These are phyloP conservation scores for Sporothrix mexicana DNA, from an alignment of 2,329 filamentous ascomycete species.

Conservation along the genomic window DNA sequence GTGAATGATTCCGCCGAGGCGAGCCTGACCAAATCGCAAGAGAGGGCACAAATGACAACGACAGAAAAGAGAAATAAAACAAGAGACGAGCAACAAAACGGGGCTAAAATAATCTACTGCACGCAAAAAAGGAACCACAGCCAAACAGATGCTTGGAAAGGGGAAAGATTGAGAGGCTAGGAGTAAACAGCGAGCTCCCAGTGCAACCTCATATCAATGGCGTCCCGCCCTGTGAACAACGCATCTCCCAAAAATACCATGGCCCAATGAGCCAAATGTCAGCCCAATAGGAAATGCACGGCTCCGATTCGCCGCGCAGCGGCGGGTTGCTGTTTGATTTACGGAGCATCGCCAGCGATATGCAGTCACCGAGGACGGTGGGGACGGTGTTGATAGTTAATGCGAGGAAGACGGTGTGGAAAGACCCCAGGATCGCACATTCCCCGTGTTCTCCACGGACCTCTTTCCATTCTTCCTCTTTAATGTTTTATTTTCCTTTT, in stretches of 20 bases:
- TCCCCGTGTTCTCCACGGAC: conserved; percentile 8
- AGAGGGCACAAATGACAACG: conserved; percentile 21
- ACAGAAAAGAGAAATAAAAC: conserved; percentile 6
- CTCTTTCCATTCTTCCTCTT: not conserved
- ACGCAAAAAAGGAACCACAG: conserved; percentile 5
- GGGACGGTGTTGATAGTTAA: not conserved
- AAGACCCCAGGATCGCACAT: not conserved
- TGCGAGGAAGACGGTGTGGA: not conserved
- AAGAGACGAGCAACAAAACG: not conserved
- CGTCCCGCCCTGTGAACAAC: conserved; percentile 9
- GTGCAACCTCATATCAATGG: not conserved
- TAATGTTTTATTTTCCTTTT: not conserved
- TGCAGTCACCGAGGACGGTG: not conserved
- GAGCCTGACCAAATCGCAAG: conserved; percentile 21
- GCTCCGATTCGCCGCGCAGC: conserved; percentile 10
- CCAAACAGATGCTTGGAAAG: conserved; percentile 2
- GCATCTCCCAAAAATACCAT: conserved; percentile 1
- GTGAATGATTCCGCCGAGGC: conserved; percentile 23
- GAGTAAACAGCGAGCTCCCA: conserved; percentile 6
- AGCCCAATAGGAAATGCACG: conserved; percentile 12
- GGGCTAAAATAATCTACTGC: not conserved
- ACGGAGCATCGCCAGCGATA: not conserved
- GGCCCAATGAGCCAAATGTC: conserved; percentile 14
- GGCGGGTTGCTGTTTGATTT: not conserved
- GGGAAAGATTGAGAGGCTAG: not conserved